These are phyloP conservation scores for Aspergillus sp. DNA, from an alignment of 2,329 filamentous ascomycete species.

Conservation along the genomic window DNA sequence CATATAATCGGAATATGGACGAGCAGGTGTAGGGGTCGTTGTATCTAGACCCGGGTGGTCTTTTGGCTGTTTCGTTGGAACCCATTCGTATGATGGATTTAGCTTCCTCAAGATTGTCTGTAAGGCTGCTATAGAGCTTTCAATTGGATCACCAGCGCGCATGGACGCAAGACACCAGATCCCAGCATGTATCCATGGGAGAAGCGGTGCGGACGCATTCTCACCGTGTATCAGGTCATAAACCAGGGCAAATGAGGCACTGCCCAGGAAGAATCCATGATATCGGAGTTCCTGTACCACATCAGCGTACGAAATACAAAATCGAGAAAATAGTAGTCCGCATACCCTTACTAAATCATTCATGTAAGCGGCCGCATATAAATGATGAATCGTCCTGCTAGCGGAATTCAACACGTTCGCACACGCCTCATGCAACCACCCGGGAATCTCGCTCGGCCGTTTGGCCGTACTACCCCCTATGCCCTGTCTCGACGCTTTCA, in stretches of 20 bases:
- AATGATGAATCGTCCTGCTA: conserved; percentile 34
- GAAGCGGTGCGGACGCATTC: conserved; percentile 27
- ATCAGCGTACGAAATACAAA: background rate
- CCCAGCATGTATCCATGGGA: conserved; percentile 37
- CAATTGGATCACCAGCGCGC: conserved; percentile 21
- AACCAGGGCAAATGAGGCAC: conserved; percentile 35
- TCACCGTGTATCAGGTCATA: conserved; percentile 39
- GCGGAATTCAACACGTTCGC: conserved; percentile 36
- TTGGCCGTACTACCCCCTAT: conserved; percentile 4
- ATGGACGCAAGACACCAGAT: conserved; percentile 32
- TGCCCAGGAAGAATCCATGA: conserved; percentile 38
- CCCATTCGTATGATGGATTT: conserved; percentile 23
- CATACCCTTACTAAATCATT: conserved; percentile 36
- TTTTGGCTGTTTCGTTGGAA: conserved; percentile 1
- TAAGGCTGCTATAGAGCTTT: conserved; percentile 22
- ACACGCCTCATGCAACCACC: conserved; percentile 40
- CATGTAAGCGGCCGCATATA: conserved; percentile 33
- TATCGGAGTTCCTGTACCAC: conserved; percentile 35
- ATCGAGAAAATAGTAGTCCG: background rate
- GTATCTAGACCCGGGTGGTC: background rate
- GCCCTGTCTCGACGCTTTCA: conserved; percentile 9
- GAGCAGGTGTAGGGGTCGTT: background rate
- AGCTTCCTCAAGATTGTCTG: conserved; percentile 27
- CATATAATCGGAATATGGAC: background rate
- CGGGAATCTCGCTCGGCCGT: conserved; percentile 19